Evolutionary conservation across 352 stramenopile species (phyloP), one percentile per base, ranked within the genome.

Genomic region (Phytophthora megakarya): DNA sequence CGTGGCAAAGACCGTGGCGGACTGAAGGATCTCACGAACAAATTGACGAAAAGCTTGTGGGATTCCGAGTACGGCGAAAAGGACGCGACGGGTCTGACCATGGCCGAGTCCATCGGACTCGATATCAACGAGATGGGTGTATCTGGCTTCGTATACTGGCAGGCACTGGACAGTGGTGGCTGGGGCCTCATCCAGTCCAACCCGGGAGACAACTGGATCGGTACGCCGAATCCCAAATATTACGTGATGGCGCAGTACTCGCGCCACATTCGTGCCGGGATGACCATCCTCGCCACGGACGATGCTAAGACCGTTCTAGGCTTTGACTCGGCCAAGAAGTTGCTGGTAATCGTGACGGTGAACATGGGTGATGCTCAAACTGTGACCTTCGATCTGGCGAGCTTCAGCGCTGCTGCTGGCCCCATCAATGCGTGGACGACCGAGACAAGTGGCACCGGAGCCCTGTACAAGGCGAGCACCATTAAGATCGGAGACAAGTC

Each of bases 81-180:
- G 7, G 79, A 88, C 40, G 76, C 45, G 5, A 70, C 72, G n/a
- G 78, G 76, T 6, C 48, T 84, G n/a, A 86, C 63, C 13, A 77
- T 88, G 67, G 78, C 72, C 23, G 76, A 86, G 63, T 83, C 76
- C 0, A 81, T 86, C 22, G 74, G 65, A 1, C 72, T 88, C 11
- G 78, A 88, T 45, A 78, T 88, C 51, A 88, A 88, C 53, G 78
- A 86, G 46, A 75, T 85, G 64, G 63, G 73, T 9, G 78, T 83
- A 15, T 66, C 72, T 7, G 78, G 71, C 16, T 86, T 88, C 54
- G 78, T 85, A 45, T 88, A 88, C 69, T 88, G 78, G 78, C 76
- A 88, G 58, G 74, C 65, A 23, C 67, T 86, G 18, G 74, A 88
- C 59, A 76, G 73, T 26, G 76, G 68, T 8, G 76, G 70, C 16